Base-by-base conservation (phyloP, 768 basidiomycete genomes). In the Pulveroboletus frians region DNA sequence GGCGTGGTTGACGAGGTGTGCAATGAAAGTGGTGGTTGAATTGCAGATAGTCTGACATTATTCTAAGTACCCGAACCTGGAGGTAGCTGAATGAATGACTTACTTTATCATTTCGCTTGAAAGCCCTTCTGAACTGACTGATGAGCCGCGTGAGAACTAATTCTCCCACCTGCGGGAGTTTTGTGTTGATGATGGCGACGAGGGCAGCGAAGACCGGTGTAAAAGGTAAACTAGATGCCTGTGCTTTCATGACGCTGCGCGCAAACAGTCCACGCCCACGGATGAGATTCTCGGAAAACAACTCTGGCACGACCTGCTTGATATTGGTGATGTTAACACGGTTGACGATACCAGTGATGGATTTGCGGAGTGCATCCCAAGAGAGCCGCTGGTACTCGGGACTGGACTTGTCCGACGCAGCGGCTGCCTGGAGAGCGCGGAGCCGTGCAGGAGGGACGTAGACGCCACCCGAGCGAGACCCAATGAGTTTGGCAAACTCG, bases 311-410 rank as follows among this genome's bases (percentile, higher is more conserved):
- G 56, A 95, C 80, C 59, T 86, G 80, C 70, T 97, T 96, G 80
- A 99, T 99, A 67, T 98, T 98, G 58, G 84, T 77, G 17, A 92
- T 78, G 68, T 98, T 97, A 73, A 99, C 91, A 76, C 96, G 88
- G 76, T 99, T 99, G 76, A 98, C 95, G 58, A 98, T 87, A 92
- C 96, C 96, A 26, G 96, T 98, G 62, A 99, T 88, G 43, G 87
- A 90, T 71, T 99, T 99, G 64, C 94, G 84, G 51, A 99, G 72
- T 2, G 96, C 96, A 63, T 99, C 96, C 96, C 96, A 99, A 9
- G 92, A 89, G 51, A 99, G 71, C 9, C 96, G 80, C 69, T 99
- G 96, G 69, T 88, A 98, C 70, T 96, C 94, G 17, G 84, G 60
- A 51, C 88, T 87, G 40, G 76, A 73, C 72, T 94, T 94, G 74